Evolutionary conservation across 2,329 filamentous ascomycete genomes (phyloP).

Genomic region (Aspergillus sp.): DNA sequence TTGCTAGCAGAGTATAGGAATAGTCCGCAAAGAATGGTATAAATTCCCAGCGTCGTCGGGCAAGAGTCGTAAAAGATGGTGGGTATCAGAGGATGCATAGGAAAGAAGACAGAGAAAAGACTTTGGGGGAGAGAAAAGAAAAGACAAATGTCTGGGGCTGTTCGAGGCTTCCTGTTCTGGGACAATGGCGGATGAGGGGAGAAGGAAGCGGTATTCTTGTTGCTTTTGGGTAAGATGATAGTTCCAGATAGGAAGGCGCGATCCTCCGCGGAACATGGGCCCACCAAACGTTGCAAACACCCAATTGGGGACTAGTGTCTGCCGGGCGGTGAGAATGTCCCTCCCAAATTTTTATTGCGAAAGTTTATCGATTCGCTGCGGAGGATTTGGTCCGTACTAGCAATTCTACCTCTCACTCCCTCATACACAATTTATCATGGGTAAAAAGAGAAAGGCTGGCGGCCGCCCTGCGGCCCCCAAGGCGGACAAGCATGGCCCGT

Average conservation of each 20-base stretch:
- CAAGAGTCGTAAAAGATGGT: slow-evolving; percentile 27
- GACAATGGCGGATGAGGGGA: slow-evolving; percentile 4
- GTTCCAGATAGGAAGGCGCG: neutral
- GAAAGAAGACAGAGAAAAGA: slow-evolving; percentile 15
- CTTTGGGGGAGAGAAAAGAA: slow-evolving; percentile 11
- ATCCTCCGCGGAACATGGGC: slow-evolving; percentile 9
- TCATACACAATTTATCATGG: slow-evolving; percentile 44
- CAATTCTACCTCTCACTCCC: neutral
- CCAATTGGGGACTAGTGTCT: slow-evolving; percentile 18
- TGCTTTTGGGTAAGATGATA: no score
- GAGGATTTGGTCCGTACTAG: slow-evolving; percentile 3
- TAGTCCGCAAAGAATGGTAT: slow-evolving; percentile 34
- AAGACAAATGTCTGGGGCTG: slow-evolving; percentile 10
- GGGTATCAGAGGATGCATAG: slow-evolving; percentile 27
- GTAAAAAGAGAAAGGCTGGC: slow-evolving; percentile 68
- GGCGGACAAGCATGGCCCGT: slow-evolving; percentile 29
- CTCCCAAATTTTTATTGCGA: slow-evolving; percentile 40
- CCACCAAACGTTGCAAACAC: slow-evolving; percentile 24
- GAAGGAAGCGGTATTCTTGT: no score
- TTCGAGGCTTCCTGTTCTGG: neutral
- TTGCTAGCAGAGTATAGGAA: slow-evolving; percentile 38
- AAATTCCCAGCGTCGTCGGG: slow-evolving; percentile 31
- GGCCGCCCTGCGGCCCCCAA: slow-evolving; percentile 46
- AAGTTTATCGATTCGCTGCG: slow-evolving; percentile 21
- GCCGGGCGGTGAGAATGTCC: slow-evolving; percentile 33